Base-by-base conservation (phyloP, 2,329 filamentous ascomycete genomes). In the Thelonectria discophora region DNA sequence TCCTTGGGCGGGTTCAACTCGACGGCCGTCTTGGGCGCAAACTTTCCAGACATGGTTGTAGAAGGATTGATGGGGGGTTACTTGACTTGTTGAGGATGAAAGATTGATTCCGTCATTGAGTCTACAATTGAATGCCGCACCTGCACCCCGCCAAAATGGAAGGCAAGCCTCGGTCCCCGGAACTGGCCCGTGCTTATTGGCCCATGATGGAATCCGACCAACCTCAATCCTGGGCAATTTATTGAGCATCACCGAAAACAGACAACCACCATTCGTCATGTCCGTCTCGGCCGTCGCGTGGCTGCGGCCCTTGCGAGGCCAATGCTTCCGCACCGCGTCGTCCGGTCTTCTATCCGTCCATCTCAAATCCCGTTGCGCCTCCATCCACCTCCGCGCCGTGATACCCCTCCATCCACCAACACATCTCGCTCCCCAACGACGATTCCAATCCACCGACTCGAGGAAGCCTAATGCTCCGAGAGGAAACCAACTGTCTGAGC, bases 1-100 rank as follows among this genome's bases (percentile, higher is more conserved):
- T 93, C 86, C 80, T 96, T 98, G 13, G 95, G 95, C 39, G 93
- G 90, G 60, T 90, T 84, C 61, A 99, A 86, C 59, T 88, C 80
- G 62, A 95, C 89, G 3, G 91, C 85, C 27, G 81, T 80, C 78
- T 95, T 96, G 45, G 93, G 92, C 75, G 91, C 90, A 72, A 96
- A 96, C 70, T 86, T 90, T 65, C 83, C 85, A 63, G 83, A 76
- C 86, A 88, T 88, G 64, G 60, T 45, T 10, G 12, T 18, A 21
- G n/a, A 24, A 24, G 21, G 11, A 13, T 45, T 45, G 42, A 13
- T 9, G n/a, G n/a, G n/a, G n/a, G n/a, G n/a, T n/a, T n/a, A n/a
- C n/a, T n/a, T n/a, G n/a, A n/a, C n/a, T n/a, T n/a, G n/a, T n/a
- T n/a, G n/a, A 24, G 21, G 34, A 40, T 13, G 12, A 42, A 17